A percentile compares a stretch with the other conserved stretches of the same genome.
Conservation (phyloP, 441 rosid species). For the Kokia cookei region DNA sequence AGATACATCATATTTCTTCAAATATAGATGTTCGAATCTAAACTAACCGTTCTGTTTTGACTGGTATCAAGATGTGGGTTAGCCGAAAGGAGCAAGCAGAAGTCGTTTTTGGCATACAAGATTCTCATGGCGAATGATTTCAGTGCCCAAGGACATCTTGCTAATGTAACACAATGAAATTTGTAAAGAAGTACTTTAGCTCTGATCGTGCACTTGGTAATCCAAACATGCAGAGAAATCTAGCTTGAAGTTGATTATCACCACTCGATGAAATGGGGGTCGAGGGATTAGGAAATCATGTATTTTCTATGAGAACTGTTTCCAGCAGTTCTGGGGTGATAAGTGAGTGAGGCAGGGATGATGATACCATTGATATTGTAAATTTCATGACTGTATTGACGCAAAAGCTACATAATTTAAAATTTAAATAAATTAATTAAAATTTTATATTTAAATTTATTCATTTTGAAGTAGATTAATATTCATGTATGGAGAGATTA, state of each 20-base stretch:
- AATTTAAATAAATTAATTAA: too few relatives aligned
- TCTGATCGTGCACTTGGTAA: background rate
- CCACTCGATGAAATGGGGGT: background rate
- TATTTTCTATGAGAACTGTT: background rate
- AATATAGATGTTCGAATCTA: background rate
- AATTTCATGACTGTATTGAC: background rate
- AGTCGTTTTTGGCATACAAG: background rate
- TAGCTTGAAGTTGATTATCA: background rate
- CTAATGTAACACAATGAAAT: background rate
- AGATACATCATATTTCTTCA: background rate
- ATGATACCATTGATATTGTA: background rate
- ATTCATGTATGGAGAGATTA: too few relatives aligned
- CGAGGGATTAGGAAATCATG: background rate
- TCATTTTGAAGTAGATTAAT: too few relatives aligned
- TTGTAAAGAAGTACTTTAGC: background rate
- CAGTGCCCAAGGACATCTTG: background rate
- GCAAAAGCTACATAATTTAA: too few relatives aligned
- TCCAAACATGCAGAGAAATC: background rate
- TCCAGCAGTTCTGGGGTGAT: too few relatives aligned
- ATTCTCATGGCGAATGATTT: conserved; percentile 5
- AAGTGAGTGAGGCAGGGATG: background rate
- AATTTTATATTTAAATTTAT: too few relatives aligned
- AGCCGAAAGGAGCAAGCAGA: background rate
- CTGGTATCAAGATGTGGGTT: conserved; percentile 29
- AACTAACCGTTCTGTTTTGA: background rate